Evolutionary conservation across 2,329 filamentous ascomycete species (phyloP), one percentile per base, ranked within the genome.

Genomic region (Aspergillus sojae): DNA sequence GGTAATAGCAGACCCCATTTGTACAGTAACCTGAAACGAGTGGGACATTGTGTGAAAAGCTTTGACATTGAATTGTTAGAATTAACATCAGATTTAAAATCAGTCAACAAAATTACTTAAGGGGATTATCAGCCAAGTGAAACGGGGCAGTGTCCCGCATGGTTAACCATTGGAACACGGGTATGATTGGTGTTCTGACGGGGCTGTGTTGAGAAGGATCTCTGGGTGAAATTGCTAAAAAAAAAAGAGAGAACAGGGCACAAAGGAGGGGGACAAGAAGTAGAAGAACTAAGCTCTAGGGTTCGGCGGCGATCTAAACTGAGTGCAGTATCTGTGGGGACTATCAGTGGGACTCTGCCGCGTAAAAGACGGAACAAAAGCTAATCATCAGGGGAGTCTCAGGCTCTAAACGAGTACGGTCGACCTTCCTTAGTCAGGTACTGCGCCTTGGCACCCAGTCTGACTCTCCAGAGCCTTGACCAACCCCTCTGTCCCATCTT

Each of bases 361-460:
- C 52, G 52, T 55, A 55, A 1, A 55, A 55, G 52, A 55, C 52
- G 52, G 32, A 39, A 55, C n/a, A 55, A 19, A 55, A 26, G 32
- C 52, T 34, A 50, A 50, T 50, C 46, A 50, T 23, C 28, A 52
- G 48, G 48, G 48, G 26, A 10, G 7, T 41, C 39, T 5, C n/a
- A n/a, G 39, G 3, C 5, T 6, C 14, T 55, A 52, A 32, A 55
- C 32, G 52, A 55, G 19, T 39, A 39, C 52, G 28, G 16, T 30
- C 4, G 26, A 28, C 46, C 46, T 50, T 50, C 6, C 48, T 52
- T 30, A 52, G 48, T 32, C 48, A n/a, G 46, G 46, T 30, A 50
- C n/a, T 46, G 21, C 10, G 9, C 4, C 45, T 48, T 48, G 45
- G 48, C 26, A 21, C 28, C 1, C 28, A 10, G 14, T 10, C 48